phyloP scores from a whole-genome alignment of 768 basidiomycete genomes.

The Neoboletus subvelutipes region DNA sequence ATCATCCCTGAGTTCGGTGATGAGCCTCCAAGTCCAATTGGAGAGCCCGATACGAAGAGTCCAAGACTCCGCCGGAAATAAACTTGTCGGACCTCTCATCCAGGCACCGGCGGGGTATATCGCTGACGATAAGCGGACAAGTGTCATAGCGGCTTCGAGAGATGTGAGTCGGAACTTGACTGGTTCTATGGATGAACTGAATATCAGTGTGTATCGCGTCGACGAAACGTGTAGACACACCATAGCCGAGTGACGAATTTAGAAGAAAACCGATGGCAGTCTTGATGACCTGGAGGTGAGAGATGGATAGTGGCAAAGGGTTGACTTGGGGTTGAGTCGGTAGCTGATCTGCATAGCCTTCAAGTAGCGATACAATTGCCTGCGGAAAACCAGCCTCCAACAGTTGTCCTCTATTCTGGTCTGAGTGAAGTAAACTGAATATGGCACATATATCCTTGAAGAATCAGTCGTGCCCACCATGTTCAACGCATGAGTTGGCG shows the following conservation, averaged over 20 bases:
- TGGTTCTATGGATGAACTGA: slow-evolving; percentile 48
- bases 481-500: slow-evolving; percentile 84
- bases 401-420: slow-evolving; percentile 70
- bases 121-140: slow-evolving; percentile 63
- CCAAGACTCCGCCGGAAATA: slow-evolving; percentile 47
- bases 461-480: slow-evolving; percentile 46
- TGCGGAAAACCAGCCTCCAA: slow-evolving; percentile 72
- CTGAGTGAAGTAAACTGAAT: slow-evolving; percentile 36
- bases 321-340: slow-evolving; percentile 37
- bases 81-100: slow-evolving; percentile 36
- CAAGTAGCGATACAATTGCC: slow-evolving; percentile 61
- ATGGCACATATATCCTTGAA: slow-evolving; percentile 3
- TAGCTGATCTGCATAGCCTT: slow-evolving; percentile 55
- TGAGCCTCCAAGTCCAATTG: slow-evolving; percentile 75
- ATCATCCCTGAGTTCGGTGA: slow-evolving; percentile 73
- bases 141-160: slow-evolving; percentile 64
- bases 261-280: slow-evolving; percentile 78
- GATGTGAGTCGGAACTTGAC: slow-evolving; percentile 68
- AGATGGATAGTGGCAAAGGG: slow-evolving; percentile 52
- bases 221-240: slow-evolving; percentile 40
- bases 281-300: slow-evolving; percentile 70
- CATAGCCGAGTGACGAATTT: slow-evolving; percentile 76
- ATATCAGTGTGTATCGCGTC: slow-evolving; percentile 2
- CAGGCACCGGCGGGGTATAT: slow-evolving; percentile 77
- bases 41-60: slow-evolving; percentile 60